phyloP scores from a whole-genome alignment of 371 early-diverging fungal genomes.

The Syncephalastrum monosporum region DNA sequence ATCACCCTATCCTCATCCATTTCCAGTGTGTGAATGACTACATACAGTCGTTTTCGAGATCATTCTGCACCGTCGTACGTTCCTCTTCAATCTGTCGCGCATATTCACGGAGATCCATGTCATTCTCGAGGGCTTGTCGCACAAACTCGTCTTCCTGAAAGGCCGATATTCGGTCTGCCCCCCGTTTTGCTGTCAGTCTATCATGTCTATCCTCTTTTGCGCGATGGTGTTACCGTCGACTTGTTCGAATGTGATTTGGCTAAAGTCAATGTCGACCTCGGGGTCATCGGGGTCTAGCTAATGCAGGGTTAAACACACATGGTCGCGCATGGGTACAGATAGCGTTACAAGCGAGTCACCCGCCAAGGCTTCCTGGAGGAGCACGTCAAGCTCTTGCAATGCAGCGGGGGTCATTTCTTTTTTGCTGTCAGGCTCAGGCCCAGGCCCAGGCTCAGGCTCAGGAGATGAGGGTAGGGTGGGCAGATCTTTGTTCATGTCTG shows the following conservation, averaged over 20 bases:
- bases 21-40: not conserved
- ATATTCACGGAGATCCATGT: conserved; percentile 86
- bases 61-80: conserved; percentile 64
- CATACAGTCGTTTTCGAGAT: conserved; percentile 75
- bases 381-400: conserved; percentile 31
- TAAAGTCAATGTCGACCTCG: conserved; percentile 39
- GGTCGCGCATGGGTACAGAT: not conserved
- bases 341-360: not conserved
- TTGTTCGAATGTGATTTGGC: conserved; percentile 51
- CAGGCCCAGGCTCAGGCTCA: too few species aligned
- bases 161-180: conserved; percentile 57
- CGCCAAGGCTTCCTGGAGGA: conserved; percentile 19
- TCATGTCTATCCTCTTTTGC: not conserved
- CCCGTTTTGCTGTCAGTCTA: not conserved
- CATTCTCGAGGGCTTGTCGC: conserved; percentile 75
- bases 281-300: conserved; percentile 10
- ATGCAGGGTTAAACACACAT: not conserved
- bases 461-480: too few species aligned
- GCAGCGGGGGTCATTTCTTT: conserved; percentile 4
- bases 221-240: conserved; percentile 45
- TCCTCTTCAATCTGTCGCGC: conserved; percentile 75
- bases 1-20: not conserved
- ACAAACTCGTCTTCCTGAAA: conserved; percentile 82
- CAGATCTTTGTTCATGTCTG: too few species aligned
- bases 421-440: too few species aligned